Percentiles rank a stretch among this genome's conserved stretches.
phyloP scores from a whole-genome alignment of 495 filamentous ascomycete species.

The Parachaetomium inaequale region DNA sequence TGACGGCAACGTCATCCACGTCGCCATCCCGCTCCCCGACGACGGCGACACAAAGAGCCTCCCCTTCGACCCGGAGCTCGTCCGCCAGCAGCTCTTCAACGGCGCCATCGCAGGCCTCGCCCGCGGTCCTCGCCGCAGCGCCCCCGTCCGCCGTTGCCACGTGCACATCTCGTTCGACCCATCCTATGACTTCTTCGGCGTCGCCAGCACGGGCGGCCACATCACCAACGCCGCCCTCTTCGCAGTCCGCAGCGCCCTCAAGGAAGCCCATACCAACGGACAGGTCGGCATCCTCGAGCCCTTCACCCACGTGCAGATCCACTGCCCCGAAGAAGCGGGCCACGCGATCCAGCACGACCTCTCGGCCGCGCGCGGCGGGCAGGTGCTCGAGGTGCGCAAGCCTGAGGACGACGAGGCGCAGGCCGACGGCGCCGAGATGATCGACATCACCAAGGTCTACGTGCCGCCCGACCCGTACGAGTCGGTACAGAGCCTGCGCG shows the following conservation, averaged over 20 bases:
- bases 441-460: constrained; percentile 72
- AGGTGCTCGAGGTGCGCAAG: constrained; percentile 75
- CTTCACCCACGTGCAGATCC: constrained; percentile 81
- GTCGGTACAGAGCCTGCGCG: constrained; percentile 43
- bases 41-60: constrained; percentile 39
- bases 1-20: constrained; percentile 60
- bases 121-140: constrained; percentile 72
- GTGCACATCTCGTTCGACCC: constrained; percentile 68
- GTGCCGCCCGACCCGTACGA: constrained; percentile 83
- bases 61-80: constrained; percentile 52
- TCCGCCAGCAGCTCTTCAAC: constrained; percentile 66
- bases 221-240: constrained; percentile 72
- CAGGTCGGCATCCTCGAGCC: constrained; percentile 78
- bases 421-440: constrained; percentile 26
- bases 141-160: constrained; percentile 67
- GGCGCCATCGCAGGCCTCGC: constrained; percentile 82
- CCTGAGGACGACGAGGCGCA: constrained; percentile 37
- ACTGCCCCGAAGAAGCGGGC: constrained; percentile 73
- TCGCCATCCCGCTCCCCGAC: constrained; percentile 40
- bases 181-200: constrained; percentile 56
- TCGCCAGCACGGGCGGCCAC: constrained; percentile 64
- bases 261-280: constrained; percentile 45
- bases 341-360: constrained; percentile 90
- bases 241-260: constrained; percentile 64
- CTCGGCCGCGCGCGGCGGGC: constrained; percentile 74